These are phyloP conservation scores for Tulasnella sp. DNA, from an alignment of 768 basidiomycete species.

Conservation along the genomic window DNA sequence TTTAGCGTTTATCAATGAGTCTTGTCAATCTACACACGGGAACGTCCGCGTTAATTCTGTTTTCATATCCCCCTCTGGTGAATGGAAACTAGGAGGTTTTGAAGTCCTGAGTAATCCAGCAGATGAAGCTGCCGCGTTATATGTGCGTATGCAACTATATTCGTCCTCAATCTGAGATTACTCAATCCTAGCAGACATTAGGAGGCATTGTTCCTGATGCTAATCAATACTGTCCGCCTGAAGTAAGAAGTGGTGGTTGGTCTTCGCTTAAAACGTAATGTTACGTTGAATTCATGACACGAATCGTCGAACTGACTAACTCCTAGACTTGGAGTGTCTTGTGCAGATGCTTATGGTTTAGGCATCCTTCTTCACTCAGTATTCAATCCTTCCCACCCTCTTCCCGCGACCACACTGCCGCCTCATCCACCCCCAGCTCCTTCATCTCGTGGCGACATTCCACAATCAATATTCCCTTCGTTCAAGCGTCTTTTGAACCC, in stretches of 20 bases:
- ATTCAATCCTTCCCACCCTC: slow-evolving; percentile 75
- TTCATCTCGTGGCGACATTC: slow-evolving; percentile 67
- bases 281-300: neutral
- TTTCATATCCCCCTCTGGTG: slow-evolving; percentile 84
- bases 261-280: slow-evolving; percentile 65
- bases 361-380: slow-evolving; percentile 73
- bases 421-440: slow-evolving; percentile 69
- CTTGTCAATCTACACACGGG: slow-evolving; percentile 72
- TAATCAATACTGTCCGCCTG: slow-evolving; percentile 55
- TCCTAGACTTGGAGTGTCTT: slow-evolving; percentile 38
- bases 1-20: slow-evolving; percentile 77
- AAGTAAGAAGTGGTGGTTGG: slow-evolving; percentile 84
- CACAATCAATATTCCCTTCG: slow-evolving; percentile 53
- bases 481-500: slow-evolving; percentile 88
- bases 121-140: slow-evolving; percentile 65
- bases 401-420: slow-evolving; percentile 50
- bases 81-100: slow-evolving; percentile 95
- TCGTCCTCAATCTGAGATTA: neutral
- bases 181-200: slow-evolving; percentile 38
- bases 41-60: slow-evolving; percentile 60
- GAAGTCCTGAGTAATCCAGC: slow-evolving; percentile 75
- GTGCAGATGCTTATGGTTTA: slow-evolving; percentile 76
- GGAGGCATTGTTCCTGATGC: slow-evolving; percentile 52
- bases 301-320: neutral
- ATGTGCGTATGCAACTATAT: slow-evolving; percentile 40